Base-by-base conservation (phyloP, 805 yeast species). In the Yarrowia bubula region DNA sequence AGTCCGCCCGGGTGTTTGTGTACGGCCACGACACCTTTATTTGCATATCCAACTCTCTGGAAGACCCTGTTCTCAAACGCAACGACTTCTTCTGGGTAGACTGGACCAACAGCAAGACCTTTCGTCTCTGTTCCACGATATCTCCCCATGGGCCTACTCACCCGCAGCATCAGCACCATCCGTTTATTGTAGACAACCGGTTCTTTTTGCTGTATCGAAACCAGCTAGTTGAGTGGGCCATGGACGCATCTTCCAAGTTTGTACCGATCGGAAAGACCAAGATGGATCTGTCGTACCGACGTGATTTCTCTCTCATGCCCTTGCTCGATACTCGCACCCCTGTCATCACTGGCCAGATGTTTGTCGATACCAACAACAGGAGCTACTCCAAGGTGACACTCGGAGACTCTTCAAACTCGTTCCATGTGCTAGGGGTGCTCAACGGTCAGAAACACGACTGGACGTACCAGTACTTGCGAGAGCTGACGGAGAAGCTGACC, bases 81-180 rank as follows among this genome's bases (percentile, higher is more conserved):
- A 51, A 51, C 17, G 58, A 51, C 58, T 51, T 51, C n/a, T 51
- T 51, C 43, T 51, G 58, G 58, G 58, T 51, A 15, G 58, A 51
- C 33, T 51, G 58, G 58, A 33, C 42, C 58, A 38, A 22, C 17
- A n/a, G 43, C 17, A 37, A 37, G 58, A 37, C 43, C 17, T 51
- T 37, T 33, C 42, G 58, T 18, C 58, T 51, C 10, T 51, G 58
- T 22, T 51, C 58, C 8, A 51, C 58, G 9, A 51, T 51, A 22
- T 51, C 58, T 10, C 58, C 58, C 6, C 58, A 51, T n/a, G 58
- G 58, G 0, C 58, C 58, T 4, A 51, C 58, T 5, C 58, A 51
- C 22, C 58, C 58, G 4, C 58, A 51, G 18, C 58, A 51, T 13
- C 58, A 37, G 35, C 58, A 51, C 35, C 58, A 51, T 14, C 58